Evolutionary conservation across 225 moss, liverwort and hornwort genomes (phyloP), one percentile per base, ranked within the genome.

Genomic region (Anthoceros angustus): DNA sequence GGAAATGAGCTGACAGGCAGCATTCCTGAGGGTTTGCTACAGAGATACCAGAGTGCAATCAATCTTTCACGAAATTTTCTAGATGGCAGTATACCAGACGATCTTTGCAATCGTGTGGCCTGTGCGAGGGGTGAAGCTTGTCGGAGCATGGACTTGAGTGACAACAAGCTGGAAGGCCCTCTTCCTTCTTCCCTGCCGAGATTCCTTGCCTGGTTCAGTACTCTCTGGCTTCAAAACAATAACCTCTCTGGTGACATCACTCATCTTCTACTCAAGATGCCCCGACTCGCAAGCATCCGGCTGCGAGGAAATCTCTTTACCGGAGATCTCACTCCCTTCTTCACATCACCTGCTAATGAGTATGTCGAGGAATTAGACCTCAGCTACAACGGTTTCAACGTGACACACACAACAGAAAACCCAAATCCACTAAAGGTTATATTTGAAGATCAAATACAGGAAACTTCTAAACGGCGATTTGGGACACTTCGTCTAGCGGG

Each of bases 31-130:
- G 10, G 0, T 2, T 42, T 25, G 42, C 50, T 43, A 23, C 43
- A 10, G 24, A 41, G 15, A 11, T 11, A 12, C 6, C 18, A 2
- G 26, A 12, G 9, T 15, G 40, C 12, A 14, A 25, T 43, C 11
- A 62, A 63, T 42, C 41, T 63, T 9, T 70, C 69, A 18, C 41
- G 63, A 8, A 70, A 70, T 26, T 14, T 5, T 24, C 69, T 70
- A 32, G 23, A 9, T 12, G 69, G 43, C 42, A 15, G 32, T 1
- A 70, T 70, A n/a, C 41, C 23, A 18, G 42, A 8, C 0, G 0
- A 7, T 3, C 11, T 6, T 5, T 42, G 7, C 8, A 32, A 32
- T 32, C 32, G 32, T 32, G 2, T 32, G 32, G 48, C 18, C 5
- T 23, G 50, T 11, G 3, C 11, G 10, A 48, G 24, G 67, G 48